Conservation (phyloP, 805 yeast genomes). For the Hanseniaspora valbyensis region DNA sequence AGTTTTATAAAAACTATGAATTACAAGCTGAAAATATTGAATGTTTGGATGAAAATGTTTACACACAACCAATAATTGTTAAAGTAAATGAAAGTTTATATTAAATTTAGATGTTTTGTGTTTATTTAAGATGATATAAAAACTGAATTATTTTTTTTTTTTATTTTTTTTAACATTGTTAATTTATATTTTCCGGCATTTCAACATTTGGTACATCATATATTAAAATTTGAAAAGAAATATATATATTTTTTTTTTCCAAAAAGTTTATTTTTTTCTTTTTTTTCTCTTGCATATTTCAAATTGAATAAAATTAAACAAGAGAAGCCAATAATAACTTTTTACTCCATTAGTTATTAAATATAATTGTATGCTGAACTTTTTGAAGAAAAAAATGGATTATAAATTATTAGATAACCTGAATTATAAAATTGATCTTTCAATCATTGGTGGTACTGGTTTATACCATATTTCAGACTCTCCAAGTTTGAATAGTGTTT, state of each 20-base stretch:
- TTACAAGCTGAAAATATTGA: background rate
- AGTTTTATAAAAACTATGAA: background rate
- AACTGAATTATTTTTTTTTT: no score
- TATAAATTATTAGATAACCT: background rate
- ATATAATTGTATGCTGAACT: no score
- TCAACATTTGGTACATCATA: no score
- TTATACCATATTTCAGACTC: slow-evolving; percentile 66
- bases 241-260: no score
- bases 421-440: slow-evolving; percentile 46
- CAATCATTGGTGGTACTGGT: slow-evolving; percentile 98
- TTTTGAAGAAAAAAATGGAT: background rate
- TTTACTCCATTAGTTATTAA: no score
- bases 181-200: no score
- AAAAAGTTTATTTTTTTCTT: no score
- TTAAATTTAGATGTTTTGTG: background rate
- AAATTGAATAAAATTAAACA: no score
- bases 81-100: background rate
- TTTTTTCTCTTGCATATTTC: no score
- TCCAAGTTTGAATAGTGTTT: slow-evolving; percentile 17
- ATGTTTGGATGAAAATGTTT: background rate
- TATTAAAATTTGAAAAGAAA: no score
- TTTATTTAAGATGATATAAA: background rate
- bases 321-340: no score
- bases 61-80: background rate
- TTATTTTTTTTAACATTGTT: no score